Evolutionary conservation across 257 asterid genomes (phyloP), one percentile per base, ranked within the genome.

Genomic region (Nemophila menziesii): DNA sequence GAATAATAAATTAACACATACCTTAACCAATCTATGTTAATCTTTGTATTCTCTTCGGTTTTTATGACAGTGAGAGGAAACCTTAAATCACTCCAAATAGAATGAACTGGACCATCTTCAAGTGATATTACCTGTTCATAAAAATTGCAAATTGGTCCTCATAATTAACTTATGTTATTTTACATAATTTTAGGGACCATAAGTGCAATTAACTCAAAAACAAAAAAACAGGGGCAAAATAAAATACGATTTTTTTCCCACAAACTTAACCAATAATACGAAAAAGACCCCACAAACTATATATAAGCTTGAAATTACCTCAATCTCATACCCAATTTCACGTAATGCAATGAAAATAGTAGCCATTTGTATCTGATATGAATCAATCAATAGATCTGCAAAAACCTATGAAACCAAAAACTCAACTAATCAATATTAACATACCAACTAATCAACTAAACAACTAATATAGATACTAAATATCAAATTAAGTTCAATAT

Each of bases 21-120:
- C 99, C 72, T 77, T 47, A 90, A 76, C 99, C 99, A 90, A 64
- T 90, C 99, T 52, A 85, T 52, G 38, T 56, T 46, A 46, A 59
- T 69, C 69, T 63, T 62, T 73, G 38, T 45, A 57, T 60, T 64
- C 60, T 71, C 70, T 8, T 67, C 65, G 20, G 65, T 56, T 40
- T 63, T 27, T 48, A 68, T 57, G 49, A 82, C 67, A 34, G 43
- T 63, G 33, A 73, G 42, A 46, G 74, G 71, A 73, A 71, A 38
- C 39, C 86, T 85, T 5, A 53, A 21, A 50, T 73, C 61, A 48
- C 58, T 72, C 99, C 99, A 90, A 37, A 71, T 38, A 52, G 65
- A 65, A 50, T 43, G 60, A 22, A 70, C 69, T 0, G 93, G 94
- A 49, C 99, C 96, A 51, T 82, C 78, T 63, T 75, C 78, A 59